These are phyloP conservation scores for Blastocystis sp. DNA, from an alignment of 352 stramenopile species.

Conservation along the genomic window DNA sequence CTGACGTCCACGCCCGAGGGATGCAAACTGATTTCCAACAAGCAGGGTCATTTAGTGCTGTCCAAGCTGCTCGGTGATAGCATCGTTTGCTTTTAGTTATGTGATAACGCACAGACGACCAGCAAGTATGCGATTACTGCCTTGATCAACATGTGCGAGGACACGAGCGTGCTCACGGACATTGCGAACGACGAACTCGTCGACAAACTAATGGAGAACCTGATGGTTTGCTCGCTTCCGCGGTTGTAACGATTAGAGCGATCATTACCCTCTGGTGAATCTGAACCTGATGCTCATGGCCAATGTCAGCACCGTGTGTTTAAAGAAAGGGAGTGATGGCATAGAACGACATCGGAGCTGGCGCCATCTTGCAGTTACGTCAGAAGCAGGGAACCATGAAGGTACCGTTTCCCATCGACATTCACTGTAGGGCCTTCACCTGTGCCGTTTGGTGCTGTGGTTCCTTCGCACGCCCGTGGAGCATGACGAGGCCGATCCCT, in stretches of 20 bases:
- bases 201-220: constrained; percentile 53
- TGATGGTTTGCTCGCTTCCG: constrained; percentile 3
- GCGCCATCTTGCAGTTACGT: constrained; percentile 36
- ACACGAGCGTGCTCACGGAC: constrained; percentile 23
- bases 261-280: constrained; percentile 41
- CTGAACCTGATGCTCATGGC: constrained; percentile 52
- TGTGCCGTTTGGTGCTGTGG: constrained; percentile 41
- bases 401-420: neutral
- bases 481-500: constrained; percentile 35
- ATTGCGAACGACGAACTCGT: constrained; percentile 51
- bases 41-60: constrained; percentile 21
- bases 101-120: neutral
- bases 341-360: constrained; percentile 57
- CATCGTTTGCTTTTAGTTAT: neutral
- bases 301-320: constrained; percentile 12
- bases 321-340: neutral
- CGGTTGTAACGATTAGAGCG: neutral
- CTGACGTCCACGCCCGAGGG: constrained; percentile 15
- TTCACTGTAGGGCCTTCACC: constrained; percentile 22
- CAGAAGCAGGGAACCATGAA: constrained; percentile 53
- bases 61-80: constrained; percentile 36
- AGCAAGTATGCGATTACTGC: constrained; percentile 47
- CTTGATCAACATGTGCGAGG: constrained; percentile 54
- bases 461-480: constrained; percentile 48
- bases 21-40: constrained; percentile 31